These are phyloP conservation scores for Nemophila menziesii DNA, from an alignment of 257 asterid species.

Conservation along the genomic window DNA sequence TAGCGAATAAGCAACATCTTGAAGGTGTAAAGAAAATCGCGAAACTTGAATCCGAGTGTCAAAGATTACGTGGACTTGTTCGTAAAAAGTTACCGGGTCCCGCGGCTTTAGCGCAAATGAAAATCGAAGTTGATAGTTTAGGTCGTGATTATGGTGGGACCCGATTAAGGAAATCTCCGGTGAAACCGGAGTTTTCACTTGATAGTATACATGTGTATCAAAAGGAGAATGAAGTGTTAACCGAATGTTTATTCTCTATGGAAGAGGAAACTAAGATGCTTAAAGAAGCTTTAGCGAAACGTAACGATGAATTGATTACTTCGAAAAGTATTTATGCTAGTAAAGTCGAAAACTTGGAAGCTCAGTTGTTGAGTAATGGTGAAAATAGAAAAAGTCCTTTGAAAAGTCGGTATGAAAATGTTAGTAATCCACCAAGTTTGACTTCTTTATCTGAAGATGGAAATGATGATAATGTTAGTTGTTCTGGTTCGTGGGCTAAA, in stretches of 20 bases:
- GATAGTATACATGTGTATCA: slow-evolving; percentile 52
- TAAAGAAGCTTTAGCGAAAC: slow-evolving; percentile 84
- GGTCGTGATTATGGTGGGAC: slow-evolving; percentile 75
- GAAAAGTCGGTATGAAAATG: slow-evolving; percentile 28
- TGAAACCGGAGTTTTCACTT: slow-evolving; percentile 59
- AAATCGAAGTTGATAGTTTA: slow-evolving; percentile 81
- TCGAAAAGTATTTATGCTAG: slow-evolving; percentile 64
- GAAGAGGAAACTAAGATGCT: slow-evolving; percentile 95
- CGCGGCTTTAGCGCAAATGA: slow-evolving; percentile 97
- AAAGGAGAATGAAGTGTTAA: slow-evolving; percentile 64
- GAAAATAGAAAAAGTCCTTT: slow-evolving; percentile 38
- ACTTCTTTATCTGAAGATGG: slow-evolving; percentile 77
- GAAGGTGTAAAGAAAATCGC: slow-evolving; percentile 90
- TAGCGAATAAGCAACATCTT: slow-evolving; percentile 76
- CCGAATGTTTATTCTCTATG: slow-evolving; percentile 67
- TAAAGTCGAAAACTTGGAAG: slow-evolving; percentile 73
- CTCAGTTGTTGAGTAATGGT: slow-evolving; percentile 44
- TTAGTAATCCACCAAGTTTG: slow-evolving; percentile 47
- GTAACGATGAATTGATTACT: slow-evolving; percentile 77
- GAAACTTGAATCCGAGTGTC: slow-evolving; percentile 94
- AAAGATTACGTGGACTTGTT: slow-evolving; percentile 91
- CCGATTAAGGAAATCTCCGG: slow-evolving; percentile 62
- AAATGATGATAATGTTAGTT: slow-evolving; percentile 55
- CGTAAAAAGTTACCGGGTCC: slow-evolving; percentile 94
- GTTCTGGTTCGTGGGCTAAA: slow-evolving; percentile 74